These are phyloP conservation scores for Lagenaria siceraria DNA, from an alignment of 306 rosid genomes.

Conservation along the genomic window DNA sequence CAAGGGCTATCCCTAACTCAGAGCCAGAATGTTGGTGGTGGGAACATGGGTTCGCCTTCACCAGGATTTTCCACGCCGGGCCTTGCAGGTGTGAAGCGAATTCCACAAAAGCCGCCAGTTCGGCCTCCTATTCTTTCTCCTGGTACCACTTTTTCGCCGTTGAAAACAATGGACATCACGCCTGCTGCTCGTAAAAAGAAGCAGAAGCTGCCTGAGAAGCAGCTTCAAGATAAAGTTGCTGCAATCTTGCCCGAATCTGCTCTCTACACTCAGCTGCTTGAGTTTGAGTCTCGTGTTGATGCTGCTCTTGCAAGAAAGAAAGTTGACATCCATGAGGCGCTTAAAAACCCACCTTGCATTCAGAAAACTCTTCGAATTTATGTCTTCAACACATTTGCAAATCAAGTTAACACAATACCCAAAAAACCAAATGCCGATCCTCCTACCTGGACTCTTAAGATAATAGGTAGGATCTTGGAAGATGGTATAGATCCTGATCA, in stretches of 20 bases:
- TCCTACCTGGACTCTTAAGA: slow-evolving; percentile 91
- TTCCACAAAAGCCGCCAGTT: slow-evolving; percentile 73
- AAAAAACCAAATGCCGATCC: slow-evolving; percentile 81
- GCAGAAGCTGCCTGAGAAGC: slow-evolving; percentile 95
- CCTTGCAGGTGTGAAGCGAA: slow-evolving; percentile 42
- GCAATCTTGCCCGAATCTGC: slow-evolving; percentile 83
- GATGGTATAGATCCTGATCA: slow-evolving; percentile 98
- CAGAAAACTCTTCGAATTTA: slow-evolving; percentile 94
- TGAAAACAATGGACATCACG: slow-evolving; percentile 69
- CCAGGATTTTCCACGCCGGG: slow-evolving; percentile 38
- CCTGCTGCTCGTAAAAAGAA: slow-evolving; percentile 76
- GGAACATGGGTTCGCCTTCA: slow-evolving; percentile 45
- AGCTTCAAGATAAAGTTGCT: slow-evolving; percentile 79
- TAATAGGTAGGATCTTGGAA: slow-evolving; percentile 92
- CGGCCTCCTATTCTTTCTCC: slow-evolving; percentile 67
- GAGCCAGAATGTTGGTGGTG: slow-evolving; percentile 46
- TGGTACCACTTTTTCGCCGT: slow-evolving; percentile 37
- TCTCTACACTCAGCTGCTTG: slow-evolving; percentile 89
- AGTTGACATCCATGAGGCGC: slow-evolving; percentile 93
- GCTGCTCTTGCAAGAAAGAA: slow-evolving; percentile 87
- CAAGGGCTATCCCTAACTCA: slow-evolving; percentile 64
- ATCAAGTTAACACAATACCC: slow-evolving; percentile 70
- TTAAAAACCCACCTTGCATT: slow-evolving; percentile 66
- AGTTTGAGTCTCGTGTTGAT: slow-evolving; percentile 90
- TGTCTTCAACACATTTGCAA: slow-evolving; percentile 81